Evolutionary conservation across 345 rosid genomes (phyloP).

Genomic region (Zanthoxylum bungeanum): DNA sequence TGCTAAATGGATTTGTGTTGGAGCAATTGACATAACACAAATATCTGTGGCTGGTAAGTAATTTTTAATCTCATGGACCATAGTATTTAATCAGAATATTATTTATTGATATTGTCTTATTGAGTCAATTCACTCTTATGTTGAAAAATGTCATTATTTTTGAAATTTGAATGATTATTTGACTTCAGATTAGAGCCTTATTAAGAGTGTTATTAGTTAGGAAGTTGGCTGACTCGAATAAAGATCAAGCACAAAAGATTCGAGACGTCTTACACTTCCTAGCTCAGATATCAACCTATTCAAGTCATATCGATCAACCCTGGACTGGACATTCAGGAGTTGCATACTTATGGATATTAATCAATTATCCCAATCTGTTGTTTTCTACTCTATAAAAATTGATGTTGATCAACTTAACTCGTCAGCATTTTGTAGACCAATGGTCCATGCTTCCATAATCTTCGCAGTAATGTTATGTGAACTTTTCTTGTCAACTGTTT

Average conservation of each 20-base stretch:
- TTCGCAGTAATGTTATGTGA: too few relatives aligned
- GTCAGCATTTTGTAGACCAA: too few relatives aligned
- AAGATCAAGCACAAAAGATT: neutral
- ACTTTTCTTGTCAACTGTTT: neutral
- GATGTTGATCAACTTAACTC: neutral
- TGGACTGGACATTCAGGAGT: neutral
- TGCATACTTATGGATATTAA: neutral
- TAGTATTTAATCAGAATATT: neutral
- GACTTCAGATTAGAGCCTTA: neutral
- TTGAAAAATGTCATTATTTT: neutral
- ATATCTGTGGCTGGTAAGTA: constrained; percentile 82
- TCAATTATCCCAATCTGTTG: neutral
- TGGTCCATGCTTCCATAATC: too few relatives aligned
- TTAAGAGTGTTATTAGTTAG: neutral
- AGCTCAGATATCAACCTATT: neutral
- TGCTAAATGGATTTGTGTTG: constrained; percentile 98
- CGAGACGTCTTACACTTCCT: neutral
- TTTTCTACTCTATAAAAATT: neutral
- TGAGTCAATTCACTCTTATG: neutral
- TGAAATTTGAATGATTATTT: neutral
- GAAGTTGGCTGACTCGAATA: neutral
- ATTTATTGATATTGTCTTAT: neutral
- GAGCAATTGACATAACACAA: constrained; percentile 95
- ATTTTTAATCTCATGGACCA: neutral
- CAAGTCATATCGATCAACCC: neutral